These are phyloP conservation scores for Phytophthora macrochlamydospora DNA, from an alignment of 352 stramenopile species.

Conservation along the genomic window DNA sequence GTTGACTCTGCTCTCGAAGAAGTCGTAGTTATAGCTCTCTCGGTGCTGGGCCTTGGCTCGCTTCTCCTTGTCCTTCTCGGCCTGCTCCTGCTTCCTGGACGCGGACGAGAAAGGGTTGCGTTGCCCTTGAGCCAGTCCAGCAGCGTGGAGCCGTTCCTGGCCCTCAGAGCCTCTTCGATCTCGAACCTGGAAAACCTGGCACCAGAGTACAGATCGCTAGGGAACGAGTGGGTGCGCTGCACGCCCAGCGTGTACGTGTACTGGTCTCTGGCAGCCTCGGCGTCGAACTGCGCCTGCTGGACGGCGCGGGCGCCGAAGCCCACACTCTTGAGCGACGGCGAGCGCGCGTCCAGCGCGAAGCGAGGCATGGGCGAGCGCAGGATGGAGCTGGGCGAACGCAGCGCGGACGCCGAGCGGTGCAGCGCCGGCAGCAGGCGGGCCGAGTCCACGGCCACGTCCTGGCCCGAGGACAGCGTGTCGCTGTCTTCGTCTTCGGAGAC, in stretches of 20 bases:
- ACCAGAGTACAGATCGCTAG: conserved; percentile 74
- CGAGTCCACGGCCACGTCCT: conserved; percentile 22
- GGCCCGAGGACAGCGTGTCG: conserved; percentile 21
- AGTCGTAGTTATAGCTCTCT: conserved; percentile 89
- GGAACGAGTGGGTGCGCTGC: conserved; percentile 81
- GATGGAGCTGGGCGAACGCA: conserved; percentile 43
- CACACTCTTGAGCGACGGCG: conserved; percentile 13
- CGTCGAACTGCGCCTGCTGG: conserved; percentile 17
- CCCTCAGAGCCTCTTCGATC: conserved; percentile 72
- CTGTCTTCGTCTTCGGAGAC: conserved; percentile 26
- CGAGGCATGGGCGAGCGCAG: conserved; percentile 40
- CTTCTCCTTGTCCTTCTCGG: conserved; percentile 73
- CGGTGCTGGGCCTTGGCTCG: conserved; percentile 84
- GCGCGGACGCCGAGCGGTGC: conserved; percentile 28
- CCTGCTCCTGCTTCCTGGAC: conserved; percentile 35
- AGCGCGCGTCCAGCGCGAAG: conserved; percentile 21
- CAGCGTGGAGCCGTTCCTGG: conserved; percentile 68
- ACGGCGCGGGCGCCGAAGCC: conserved; percentile 11
- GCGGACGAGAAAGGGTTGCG: conserved; percentile 36
- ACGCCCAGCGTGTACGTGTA: conserved; percentile 50
- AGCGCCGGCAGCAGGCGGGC: conserved; percentile 18
- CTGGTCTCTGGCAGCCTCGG: conserved; percentile 14
- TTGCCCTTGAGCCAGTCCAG: conserved; percentile 69
- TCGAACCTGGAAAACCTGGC: conserved; percentile 78
- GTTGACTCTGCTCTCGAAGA: conserved; percentile 87